Base-by-base conservation (phyloP, 1,139 yeast genomes). In the Geotrichum histeridarum region DNA sequence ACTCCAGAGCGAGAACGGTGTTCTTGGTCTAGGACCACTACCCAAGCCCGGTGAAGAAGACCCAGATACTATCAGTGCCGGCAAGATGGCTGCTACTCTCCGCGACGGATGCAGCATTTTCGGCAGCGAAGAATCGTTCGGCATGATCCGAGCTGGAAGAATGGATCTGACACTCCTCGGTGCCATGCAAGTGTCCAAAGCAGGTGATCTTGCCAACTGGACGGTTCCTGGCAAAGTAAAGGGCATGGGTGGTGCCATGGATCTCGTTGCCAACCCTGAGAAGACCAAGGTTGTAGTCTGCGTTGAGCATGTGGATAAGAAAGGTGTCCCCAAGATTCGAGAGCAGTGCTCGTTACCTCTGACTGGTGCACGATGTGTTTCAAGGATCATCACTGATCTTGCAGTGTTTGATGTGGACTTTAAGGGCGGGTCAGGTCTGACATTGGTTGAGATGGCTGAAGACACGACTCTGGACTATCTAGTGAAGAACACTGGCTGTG, bases 161-260 rank as follows among this genome's bases (percentile, higher is more conserved):
- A 67, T 75, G 54, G 67, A 71, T 55, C 61, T 75, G 60, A 70
- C 77, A 2, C 68, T 75, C 55, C 67, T 76, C 30, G 79, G 79
- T 8, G 79, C 76, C 2, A 67, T 75, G 65, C 78, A 75, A 58
- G 79, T 76, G 3, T 70, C 77, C 4, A 64, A 68, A 48, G 63
- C 60, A 43, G 79, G 78, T 22, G 78, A 75, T 57, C 65, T 76
- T 50, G 78, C 79, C 44, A 75, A 76, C 63, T 76, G 79, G 78
- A 75, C 74, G 52, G 64, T 75, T 22, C 79, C 79, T 6, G 78
- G 78, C 4, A 66, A 71, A 55, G 73, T 75, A 45, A 75, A 73
- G 63, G 79, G 79, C 18, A 75, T 75, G 78, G 79, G 79, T 8
- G 79, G 79, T 22, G 79, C 79, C 8, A 76, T 76, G 79, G 79